Percentiles rank a stretch among this genome's conserved stretches.
phyloP scores from a whole-genome alignment of 176 grass and related monocot genomes.

The Musa beccarii region DNA sequence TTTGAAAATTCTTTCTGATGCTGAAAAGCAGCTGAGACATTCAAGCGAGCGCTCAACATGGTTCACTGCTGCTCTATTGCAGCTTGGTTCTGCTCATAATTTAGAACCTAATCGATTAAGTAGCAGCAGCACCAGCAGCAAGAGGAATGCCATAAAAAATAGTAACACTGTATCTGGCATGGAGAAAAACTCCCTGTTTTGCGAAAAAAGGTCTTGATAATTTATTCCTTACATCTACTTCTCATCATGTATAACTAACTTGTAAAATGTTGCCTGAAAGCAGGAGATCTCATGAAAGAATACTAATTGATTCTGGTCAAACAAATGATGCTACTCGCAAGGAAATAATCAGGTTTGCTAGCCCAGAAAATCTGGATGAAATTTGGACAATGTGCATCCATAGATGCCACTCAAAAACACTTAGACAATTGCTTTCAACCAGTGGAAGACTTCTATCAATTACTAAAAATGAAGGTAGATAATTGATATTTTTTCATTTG shows the following conservation, averaged over 20 bases:
- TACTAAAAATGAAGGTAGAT: slow-evolving; percentile 47
- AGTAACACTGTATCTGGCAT: slow-evolving; percentile 33
- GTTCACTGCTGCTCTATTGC: slow-evolving; percentile 89
- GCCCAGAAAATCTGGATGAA: slow-evolving; percentile 32
- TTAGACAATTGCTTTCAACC: slow-evolving; percentile 57
- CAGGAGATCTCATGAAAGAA: slow-evolving; percentile 41
- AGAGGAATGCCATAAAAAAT: slow-evolving; percentile 40
- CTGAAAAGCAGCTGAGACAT: slow-evolving; percentile 82
- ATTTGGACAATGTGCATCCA: slow-evolving; percentile 70
- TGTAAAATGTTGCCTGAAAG: slow-evolving; percentile 15
- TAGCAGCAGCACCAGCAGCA: slow-evolving; percentile 45
- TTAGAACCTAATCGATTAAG: slow-evolving; percentile 53
- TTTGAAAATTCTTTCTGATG: slow-evolving; percentile 87
- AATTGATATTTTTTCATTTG: slow-evolving; percentile 7
- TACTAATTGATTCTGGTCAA: slow-evolving; percentile 26
- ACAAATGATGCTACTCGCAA: slow-evolving; percentile 26
- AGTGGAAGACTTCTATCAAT: slow-evolving; percentile 53
- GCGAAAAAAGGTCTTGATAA: slow-evolving; percentile 27
- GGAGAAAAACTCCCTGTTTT: slow-evolving; percentile 39
- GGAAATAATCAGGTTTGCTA: slow-evolving; percentile 21
- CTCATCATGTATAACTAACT: slow-evolving; percentile 25
- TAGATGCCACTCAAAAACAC: slow-evolving; percentile 62
- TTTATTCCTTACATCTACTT: too few species aligned
- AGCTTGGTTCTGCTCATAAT: slow-evolving; percentile 68
- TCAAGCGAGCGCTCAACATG: slow-evolving; percentile 88